These are phyloP conservation scores for Ascosphaera pollenicola DNA, from an alignment of 2,329 filamentous ascomycete genomes.

Conservation along the genomic window DNA sequence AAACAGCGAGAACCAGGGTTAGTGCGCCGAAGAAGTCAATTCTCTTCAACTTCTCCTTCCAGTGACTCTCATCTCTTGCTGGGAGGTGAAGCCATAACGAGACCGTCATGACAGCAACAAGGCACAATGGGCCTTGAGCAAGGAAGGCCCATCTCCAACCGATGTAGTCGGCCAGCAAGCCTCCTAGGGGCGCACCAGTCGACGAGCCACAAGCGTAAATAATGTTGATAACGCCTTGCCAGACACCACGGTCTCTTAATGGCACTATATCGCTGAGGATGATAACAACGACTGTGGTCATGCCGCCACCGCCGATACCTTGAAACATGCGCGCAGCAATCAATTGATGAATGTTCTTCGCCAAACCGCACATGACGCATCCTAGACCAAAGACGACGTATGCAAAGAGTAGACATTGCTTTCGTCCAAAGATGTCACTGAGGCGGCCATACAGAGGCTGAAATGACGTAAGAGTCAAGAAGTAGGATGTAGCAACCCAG, in stretches of 20 bases:
- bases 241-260: constrained; percentile 45
- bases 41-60: constrained; percentile 40
- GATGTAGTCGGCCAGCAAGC: constrained; percentile 47
- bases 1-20: constrained; percentile 41
- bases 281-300: constrained; percentile 48
- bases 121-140: constrained; percentile 45
- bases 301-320: constrained; percentile 47
- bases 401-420: constrained; percentile 39
- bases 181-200: constrained; percentile 47
- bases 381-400: constrained; percentile 44
- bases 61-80: constrained; percentile 33
- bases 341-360: constrained; percentile 40
- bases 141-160: constrained; percentile 64
- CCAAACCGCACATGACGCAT: constrained; percentile 38
- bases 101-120: constrained; percentile 42
- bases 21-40: constrained; percentile 55
- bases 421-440: constrained; percentile 49
- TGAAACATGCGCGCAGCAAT: constrained; percentile 40
- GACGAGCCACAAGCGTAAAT: constrained; percentile 47
- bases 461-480: constrained; percentile 51
- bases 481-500: constrained; percentile 52
- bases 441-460: constrained; percentile 55
- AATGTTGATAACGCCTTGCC: constrained; percentile 55
- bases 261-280: constrained; percentile 50
- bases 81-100: constrained; percentile 41